A percentile compares a stretch with the other conserved stretches of the same genome.
Evolutionary conservation across 1,139 yeast genomes (phyloP).

Genomic region (Geotrichum reessii): DNA sequence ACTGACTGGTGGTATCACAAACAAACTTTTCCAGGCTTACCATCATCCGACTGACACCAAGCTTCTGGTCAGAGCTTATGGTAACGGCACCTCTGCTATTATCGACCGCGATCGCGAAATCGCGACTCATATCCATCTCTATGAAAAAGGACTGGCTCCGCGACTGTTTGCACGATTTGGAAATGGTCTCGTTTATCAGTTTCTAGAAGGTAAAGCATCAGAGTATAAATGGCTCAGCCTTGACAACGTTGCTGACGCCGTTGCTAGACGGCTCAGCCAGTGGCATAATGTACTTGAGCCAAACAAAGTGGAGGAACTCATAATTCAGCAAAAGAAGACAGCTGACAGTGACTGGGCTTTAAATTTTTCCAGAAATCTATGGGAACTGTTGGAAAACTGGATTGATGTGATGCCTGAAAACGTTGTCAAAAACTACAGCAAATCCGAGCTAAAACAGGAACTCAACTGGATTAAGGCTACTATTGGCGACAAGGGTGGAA

Average conservation of each 20-base stretch:
- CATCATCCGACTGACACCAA: slow-evolving; percentile 29
- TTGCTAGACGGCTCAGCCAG: slow-evolving; percentile 64
- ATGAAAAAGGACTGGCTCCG: slow-evolving; percentile 62
- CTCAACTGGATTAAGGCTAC: slow-evolving; percentile 49
- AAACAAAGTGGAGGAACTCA: slow-evolving; percentile 40
- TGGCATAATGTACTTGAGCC: slow-evolving; percentile 54
- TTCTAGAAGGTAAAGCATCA: slow-evolving; percentile 58
- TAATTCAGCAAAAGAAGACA: slow-evolving; percentile 16
- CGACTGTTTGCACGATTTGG: slow-evolving; percentile 61
- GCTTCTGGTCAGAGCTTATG: slow-evolving; percentile 66
- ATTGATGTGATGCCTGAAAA: slow-evolving; percentile 49
- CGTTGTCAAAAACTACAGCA: slow-evolving; percentile 25
- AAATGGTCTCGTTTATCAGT: slow-evolving; percentile 73
- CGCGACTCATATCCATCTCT: slow-evolving; percentile 60
- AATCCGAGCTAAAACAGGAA: slow-evolving; percentile 44
- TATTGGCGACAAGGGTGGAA: slow-evolving; percentile 43
- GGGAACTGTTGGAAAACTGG: slow-evolving; percentile 62
- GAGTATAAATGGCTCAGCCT: slow-evolving; percentile 51
- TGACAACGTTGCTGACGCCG: slow-evolving; percentile 47
- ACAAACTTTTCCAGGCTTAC: slow-evolving; percentile 55
- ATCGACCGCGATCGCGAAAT: slow-evolving; percentile 74
- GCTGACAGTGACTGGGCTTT: slow-evolving; percentile 4
- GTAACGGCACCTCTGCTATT: slow-evolving; percentile 66
- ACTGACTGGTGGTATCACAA: slow-evolving; percentile 77
- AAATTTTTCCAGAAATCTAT: slow-evolving; percentile 39